Evolutionary conservation across 2,329 filamentous ascomycete genomes (phyloP), one percentile per base, ranked within the genome.

Genomic region (Aspergillus awamori): DNA sequence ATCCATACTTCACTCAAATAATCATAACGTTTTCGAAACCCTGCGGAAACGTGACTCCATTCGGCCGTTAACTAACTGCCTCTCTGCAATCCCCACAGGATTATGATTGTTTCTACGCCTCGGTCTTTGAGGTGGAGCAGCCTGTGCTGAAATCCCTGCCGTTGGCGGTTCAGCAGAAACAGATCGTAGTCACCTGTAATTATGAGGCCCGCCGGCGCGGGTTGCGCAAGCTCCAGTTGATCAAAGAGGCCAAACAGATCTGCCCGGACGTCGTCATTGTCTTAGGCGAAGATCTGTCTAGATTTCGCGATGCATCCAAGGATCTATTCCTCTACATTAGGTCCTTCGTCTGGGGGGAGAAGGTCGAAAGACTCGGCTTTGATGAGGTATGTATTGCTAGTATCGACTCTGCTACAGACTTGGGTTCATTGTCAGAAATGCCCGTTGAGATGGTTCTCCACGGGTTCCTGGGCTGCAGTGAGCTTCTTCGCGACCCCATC

Each of bases 141-240:
- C 92, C 93, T 0, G 80, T 83, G 2, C 81, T 97, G 60, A 92
- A 87, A 72, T 82, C 84, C 1, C 79, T 90, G 17, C 92, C 93
- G 6, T 81, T 98, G 36, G 93, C 92, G 38, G 87, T 97, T 61
- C 91, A 93, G 76, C 93, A 97, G 77, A 97, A 97, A 78, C 91
- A 93, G 74, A 97, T 97, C 58, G 83, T 95, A 43, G 92, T 93
- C 22, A 96, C 93, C 4, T 96, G 92, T 83, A 98, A 98, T 78
- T 98, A 98, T 76, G 91, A 91, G 73, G 94, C 94, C 22, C 87
- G 94, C 38, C 81, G 87, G 55, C 84, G 85, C 62, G 84, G 80
- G 8, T 65, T 82, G 47, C 75, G 85, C 75, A 98, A 99, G 80
- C 83, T 98, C 62, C 93, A 96, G 83, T 85, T 92, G 65, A 87